Base-by-base conservation (phyloP, 306 rosid genomes). In the Ochetophila trinervis region DNA sequence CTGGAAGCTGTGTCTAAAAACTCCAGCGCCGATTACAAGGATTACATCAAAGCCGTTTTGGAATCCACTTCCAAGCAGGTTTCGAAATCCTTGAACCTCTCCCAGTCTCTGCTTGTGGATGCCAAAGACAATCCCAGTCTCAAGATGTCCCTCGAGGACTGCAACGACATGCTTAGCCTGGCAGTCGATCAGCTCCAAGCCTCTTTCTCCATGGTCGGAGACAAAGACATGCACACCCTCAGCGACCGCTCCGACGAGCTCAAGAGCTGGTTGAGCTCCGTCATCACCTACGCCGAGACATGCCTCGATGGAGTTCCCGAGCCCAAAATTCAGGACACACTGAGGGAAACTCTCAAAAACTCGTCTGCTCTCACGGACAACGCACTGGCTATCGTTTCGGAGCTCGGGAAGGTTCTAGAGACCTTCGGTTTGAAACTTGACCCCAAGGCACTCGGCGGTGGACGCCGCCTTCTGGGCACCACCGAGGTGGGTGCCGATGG, bases 211-310 rank as follows among this genome's bases (percentile, higher is more conserved):
- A 12, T 66, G 18, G 77, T 88, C 0, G 75, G 63, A 0, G 80
- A 79, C 2, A 57, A 53, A 8, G 72, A 74, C 50, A 2, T 81
- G 20, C 71, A 74, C 44, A 32, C 63, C 19, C 20, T 88, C 1
- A 49, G 51, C 0, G 36, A 68, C 37, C 83, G 73, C 9, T 0
- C 60, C 0, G 61, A 70, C 3, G 93, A 88, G 48, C 24, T 91
- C 23, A 81, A 66, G 73, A 86, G 71, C 7, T 91, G 97, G 97
- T 57, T 91, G 20, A 77, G 88, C 1, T 76, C 91, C 0, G 88
- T 84, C 44, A 60, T 86, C 68, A 73, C 91, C 0, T 88, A 79
- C 62, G 79, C 83, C 2, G 76, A 80, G 37, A 40, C 80, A 0
- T 90, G 97, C 64, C 56, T 76, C 32, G 91, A 85, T 0, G 81